Conservation (phyloP, 179 eudicot species). For the Carnegiea gigantea region DNA sequence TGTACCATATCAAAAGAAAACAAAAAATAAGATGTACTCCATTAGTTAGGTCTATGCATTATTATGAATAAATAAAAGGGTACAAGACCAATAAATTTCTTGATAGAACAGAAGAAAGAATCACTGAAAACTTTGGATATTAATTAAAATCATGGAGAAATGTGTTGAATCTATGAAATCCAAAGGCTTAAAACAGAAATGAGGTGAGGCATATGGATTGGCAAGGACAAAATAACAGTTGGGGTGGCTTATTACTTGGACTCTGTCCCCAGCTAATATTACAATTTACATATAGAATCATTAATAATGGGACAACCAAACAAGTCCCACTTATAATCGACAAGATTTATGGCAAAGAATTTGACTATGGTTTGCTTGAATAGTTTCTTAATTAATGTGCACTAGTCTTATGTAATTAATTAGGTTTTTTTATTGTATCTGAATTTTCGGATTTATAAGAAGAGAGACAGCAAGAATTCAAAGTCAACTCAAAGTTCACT, state of each 20-base stretch:
- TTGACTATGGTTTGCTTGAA: too few species aligned
- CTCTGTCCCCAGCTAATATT: conserved; percentile 21
- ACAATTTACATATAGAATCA: conserved; percentile 21
- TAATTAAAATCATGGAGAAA: not conserved
- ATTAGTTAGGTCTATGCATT: not conserved
- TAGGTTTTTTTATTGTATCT: not conserved
- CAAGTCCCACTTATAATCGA: conserved; percentile 27
- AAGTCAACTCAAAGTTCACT: too few species aligned
- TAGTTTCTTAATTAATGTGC: not conserved
- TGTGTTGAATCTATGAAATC: conserved; percentile 1
- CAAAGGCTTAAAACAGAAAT: conserved; percentile 11
- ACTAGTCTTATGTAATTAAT: not conserved
- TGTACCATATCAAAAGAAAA: not conserved
- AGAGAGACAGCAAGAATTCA: too few species aligned
- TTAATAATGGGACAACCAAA: conserved; percentile 23
- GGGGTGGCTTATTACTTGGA: conserved; percentile 24
- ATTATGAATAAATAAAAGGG: not conserved
- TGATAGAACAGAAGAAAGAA: not conserved
- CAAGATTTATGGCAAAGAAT: not conserved
- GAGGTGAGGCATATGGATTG: conserved; percentile 23
- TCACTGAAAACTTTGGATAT: not conserved
- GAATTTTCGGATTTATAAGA: too few species aligned
- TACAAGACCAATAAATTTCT: conserved; percentile 6
- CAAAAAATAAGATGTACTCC: not conserved
- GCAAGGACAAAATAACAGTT: conserved; percentile 28